These are phyloP conservation scores for Drechslera avenae DNA, from an alignment of 2,329 filamentous ascomycete species.

Conservation along the genomic window DNA sequence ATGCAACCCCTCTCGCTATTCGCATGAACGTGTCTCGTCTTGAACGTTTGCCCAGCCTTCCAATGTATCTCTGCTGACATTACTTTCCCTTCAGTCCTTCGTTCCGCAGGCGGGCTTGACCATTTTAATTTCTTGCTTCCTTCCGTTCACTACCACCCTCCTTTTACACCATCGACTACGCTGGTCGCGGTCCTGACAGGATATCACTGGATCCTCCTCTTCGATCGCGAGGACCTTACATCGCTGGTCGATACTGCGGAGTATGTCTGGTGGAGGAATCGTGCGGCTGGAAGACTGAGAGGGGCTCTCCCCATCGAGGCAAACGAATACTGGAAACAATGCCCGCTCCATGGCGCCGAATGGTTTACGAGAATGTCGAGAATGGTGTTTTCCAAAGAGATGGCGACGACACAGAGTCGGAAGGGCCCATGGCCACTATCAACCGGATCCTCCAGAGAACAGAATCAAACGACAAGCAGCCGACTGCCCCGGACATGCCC, in stretches of 20 bases:
- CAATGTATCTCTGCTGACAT: slow-evolving; percentile 39
- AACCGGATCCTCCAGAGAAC: slow-evolving; percentile 20
- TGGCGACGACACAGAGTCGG: slow-evolving; percentile 15
- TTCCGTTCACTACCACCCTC: slow-evolving; percentile 35
- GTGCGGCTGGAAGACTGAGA: slow-evolving; percentile 45
- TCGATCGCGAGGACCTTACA: slow-evolving; percentile 19
- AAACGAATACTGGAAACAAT: slow-evolving; percentile 33
- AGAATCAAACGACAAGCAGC: slow-evolving; percentile 20
- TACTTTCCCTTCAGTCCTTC: slow-evolving; percentile 41
- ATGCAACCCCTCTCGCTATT: slow-evolving; percentile 38
- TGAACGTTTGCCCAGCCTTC: slow-evolving; percentile 44
- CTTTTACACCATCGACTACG: slow-evolving; percentile 25
- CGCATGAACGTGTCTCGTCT: slow-evolving; percentile 44
- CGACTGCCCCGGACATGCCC: slow-evolving; percentile 10
- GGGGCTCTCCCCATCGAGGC: slow-evolving; percentile 32
- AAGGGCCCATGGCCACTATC: slow-evolving; percentile 28
- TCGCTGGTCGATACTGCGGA: slow-evolving; percentile 39
- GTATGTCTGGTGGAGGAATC: slow-evolving; percentile 38
- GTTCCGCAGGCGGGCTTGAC: slow-evolving; percentile 47
- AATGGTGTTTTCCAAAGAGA: slow-evolving; percentile 38
- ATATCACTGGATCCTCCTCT: slow-evolving; percentile 32
- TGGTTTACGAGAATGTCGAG: slow-evolving; percentile 29
- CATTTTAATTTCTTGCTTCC: slow-evolving; percentile 43
- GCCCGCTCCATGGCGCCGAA: slow-evolving; percentile 33
- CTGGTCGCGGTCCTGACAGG: slow-evolving; percentile 44